Base-by-base conservation (phyloP, 495 filamentous ascomycete genomes). In the Pyrenula aspistea region DNA sequence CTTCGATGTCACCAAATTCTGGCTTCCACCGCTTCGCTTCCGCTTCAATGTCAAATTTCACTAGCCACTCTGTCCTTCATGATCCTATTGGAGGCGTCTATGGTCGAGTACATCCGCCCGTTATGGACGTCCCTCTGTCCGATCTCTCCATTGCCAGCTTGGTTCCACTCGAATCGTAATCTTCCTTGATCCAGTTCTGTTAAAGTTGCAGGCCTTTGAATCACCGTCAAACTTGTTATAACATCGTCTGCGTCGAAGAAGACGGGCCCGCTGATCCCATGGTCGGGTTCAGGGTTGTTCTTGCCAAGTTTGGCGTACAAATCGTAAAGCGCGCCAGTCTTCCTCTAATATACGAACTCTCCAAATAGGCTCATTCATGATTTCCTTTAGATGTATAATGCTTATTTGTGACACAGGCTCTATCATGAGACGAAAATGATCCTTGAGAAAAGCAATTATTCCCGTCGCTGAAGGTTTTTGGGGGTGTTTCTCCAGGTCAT, bases 231-330 rank as follows among this genome's bases (percentile, higher is more conserved):
- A 4, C 60, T 50, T 0, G 53, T 25, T 23, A 69, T 69, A 24
- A 69, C 54, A 51, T 73, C 70, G 55, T 73, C 63, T 2, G 70
- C 66, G 53, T 73, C 70, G 24, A 71, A 57, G 2, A 71, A 49
- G 8, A 73, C 25, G 2, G 70, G 31, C 31, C 31, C 31, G 4
- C n/a, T n/a, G n/a, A n/a, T n/a, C n/a, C n/a, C n/a, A n/a, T n/a
- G n/a, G n/a, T n/a, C n/a, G n/a, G n/a, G n/a, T n/a, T n/a, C n/a
- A n/a, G n/a, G n/a, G n/a, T n/a, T n/a, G n/a, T n/a, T n/a, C 10
- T 55, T 48, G 11, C 22, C 12, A 12, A 60, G 47, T 2, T 55
- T 24, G 25, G 47, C n/a, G 58, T 66, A 69, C 25, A 62, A 71
- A 1, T 63, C 63, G 55, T 64, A 64, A n/a, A 71, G 56, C 2